Evolutionary conservation across 2,329 filamentous ascomycete species (phyloP).

Genomic region (Penicillium sp.): DNA sequence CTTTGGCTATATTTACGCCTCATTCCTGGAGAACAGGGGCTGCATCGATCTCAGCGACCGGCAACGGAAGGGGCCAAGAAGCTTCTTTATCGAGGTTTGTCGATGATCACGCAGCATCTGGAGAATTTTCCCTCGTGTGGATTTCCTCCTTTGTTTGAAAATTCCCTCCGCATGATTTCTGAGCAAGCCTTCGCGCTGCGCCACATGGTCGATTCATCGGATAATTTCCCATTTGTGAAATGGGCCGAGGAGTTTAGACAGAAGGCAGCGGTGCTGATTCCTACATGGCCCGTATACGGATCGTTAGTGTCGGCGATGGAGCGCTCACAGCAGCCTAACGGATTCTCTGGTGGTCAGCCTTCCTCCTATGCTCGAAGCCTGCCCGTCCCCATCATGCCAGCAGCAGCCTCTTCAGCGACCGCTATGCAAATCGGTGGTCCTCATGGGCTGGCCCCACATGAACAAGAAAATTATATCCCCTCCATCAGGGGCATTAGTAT

Average conservation of each 20-base stretch:
- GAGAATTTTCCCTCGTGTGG: slow-evolving; percentile 39
- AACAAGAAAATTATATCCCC: slow-evolving; percentile 24
- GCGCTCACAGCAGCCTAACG: slow-evolving; percentile 25
- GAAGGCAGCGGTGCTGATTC: slow-evolving; percentile 24
- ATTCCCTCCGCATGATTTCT: slow-evolving; percentile 34
- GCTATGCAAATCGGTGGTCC: slow-evolving; percentile 11
- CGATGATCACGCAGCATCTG: slow-evolving; percentile 36
- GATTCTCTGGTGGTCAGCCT: slow-evolving; percentile 7
- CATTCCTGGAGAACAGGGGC: slow-evolving; percentile 29
- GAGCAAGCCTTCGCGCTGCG: slow-evolving; percentile 34
- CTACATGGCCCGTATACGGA: slow-evolving; percentile 36
- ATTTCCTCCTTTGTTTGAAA: slow-evolving; percentile 40
- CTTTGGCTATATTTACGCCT: slow-evolving; percentile 37
- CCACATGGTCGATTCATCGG: slow-evolving; percentile 26
- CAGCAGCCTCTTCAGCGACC: neutral
- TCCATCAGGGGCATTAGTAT: slow-evolving; percentile 35
- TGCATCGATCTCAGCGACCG: slow-evolving; percentile 33
- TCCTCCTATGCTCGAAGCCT: slow-evolving; percentile 3
- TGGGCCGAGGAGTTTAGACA: slow-evolving; percentile 37
- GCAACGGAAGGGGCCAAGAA: slow-evolving; percentile 38
- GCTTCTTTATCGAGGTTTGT: slow-evolving; percentile 35
- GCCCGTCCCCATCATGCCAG: neutral
- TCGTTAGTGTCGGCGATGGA: slow-evolving; percentile 31
- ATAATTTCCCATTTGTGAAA: slow-evolving; percentile 33
- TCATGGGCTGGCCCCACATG: slow-evolving; percentile 9